Conservation (phyloP, 106 monocot genomes). For the Agapanthus africanus region DNA sequence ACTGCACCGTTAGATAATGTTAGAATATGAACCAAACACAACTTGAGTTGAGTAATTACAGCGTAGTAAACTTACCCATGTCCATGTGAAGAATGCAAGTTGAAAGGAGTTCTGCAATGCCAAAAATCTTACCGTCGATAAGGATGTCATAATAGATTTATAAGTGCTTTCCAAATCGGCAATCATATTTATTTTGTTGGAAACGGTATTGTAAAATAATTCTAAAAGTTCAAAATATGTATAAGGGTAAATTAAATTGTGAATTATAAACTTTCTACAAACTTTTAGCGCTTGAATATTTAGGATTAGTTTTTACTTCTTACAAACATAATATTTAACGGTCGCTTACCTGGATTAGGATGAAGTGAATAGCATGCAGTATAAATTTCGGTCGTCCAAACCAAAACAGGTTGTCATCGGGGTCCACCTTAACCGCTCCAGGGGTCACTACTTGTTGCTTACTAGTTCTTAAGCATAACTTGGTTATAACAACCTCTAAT, state of each 20-base stretch:
- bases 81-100: conserved; percentile 39
- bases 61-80: conserved; percentile 26
- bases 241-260: no score
- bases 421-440: conserved; percentile 26
- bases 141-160: no score
- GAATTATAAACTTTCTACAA: no score
- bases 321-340: no score
- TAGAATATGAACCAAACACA: background rate
- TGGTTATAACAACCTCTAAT: conserved; percentile 32
- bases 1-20: conserved; percentile 21
- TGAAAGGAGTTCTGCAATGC: conserved; percentile 53
- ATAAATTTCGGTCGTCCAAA: conserved; percentile 24
- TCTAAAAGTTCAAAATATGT: no score
- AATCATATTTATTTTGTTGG: no score
- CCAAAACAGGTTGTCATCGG: conserved; percentile 37
- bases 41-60: no score
- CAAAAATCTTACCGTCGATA: background rate
- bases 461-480: conserved; percentile 27
- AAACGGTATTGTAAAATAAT: no score
- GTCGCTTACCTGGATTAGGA: conserved; percentile 39
- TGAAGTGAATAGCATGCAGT: conserved; percentile 34
- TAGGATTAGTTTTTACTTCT: no score
- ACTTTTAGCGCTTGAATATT: no score
- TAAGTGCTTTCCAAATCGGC: no score
- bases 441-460: conserved; percentile 7